Evolutionary conservation across 2,329 filamentous ascomycete species (phyloP).

Genomic region (Cladosporium sp.): DNA sequence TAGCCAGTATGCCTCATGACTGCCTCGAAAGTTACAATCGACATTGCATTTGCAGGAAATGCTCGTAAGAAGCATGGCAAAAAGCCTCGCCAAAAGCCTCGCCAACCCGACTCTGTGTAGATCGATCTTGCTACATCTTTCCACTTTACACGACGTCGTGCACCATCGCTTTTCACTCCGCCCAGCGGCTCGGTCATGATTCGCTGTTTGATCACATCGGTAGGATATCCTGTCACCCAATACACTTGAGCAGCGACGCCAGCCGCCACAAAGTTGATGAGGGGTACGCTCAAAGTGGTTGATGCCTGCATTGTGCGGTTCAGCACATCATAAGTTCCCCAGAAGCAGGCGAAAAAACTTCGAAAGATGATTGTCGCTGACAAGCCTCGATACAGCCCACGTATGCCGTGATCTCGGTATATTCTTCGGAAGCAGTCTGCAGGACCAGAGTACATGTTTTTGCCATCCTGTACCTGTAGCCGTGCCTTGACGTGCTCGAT

Average conservation of each 20-base stretch:
- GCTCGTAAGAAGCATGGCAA: slow-evolving; percentile 88
- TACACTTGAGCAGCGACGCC: slow-evolving; percentile 90
- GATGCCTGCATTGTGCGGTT: slow-evolving; percentile 63
- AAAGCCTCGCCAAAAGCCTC: slow-evolving; percentile 87
- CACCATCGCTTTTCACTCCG: slow-evolving; percentile 47
- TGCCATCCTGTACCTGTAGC: slow-evolving; percentile 88
- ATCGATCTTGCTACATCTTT: slow-evolving; percentile 72
- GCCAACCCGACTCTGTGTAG: slow-evolving; percentile 69
- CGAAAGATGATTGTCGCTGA: slow-evolving; percentile 82
- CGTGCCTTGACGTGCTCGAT: slow-evolving; percentile 94
- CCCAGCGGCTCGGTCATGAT: slow-evolving; percentile 94
- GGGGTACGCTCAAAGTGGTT: slow-evolving; percentile 69
- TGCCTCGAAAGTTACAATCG: slow-evolving; percentile 86
- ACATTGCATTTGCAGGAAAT: slow-evolving; percentile 94
- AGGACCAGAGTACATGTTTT: slow-evolving; percentile 80
- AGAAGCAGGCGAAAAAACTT: slow-evolving; percentile 96
- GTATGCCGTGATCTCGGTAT: slow-evolving; percentile 62
- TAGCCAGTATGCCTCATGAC: slow-evolving; percentile 42
- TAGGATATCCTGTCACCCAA: slow-evolving; percentile 88
- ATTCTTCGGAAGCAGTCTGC: slow-evolving; percentile 76
- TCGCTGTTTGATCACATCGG: slow-evolving; percentile 81
- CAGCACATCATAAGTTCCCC: slow-evolving; percentile 88
- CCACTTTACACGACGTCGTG: slow-evolving; percentile 67
- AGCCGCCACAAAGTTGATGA: slow-evolving; percentile 95
- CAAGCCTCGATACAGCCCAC: slow-evolving; percentile 81